Base-by-base conservation (phyloP, 2,329 filamentous ascomycete genomes). In the Clathrospora elynae region DNA sequence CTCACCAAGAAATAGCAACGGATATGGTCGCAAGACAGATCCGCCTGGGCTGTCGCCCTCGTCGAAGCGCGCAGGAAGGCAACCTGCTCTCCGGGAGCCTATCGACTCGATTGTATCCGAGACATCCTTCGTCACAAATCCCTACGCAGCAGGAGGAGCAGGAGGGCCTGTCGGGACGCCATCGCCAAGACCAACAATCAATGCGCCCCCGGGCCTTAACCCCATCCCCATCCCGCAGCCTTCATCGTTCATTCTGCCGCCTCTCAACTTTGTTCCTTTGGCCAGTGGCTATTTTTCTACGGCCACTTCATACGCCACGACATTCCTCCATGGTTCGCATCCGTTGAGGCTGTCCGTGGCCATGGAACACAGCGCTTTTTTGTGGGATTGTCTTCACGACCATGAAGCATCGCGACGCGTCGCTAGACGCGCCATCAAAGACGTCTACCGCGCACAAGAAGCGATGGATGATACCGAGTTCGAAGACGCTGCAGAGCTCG, bases 401-500 rank as follows among this genome's bases (percentile, higher is more conserved):
- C 77, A 81, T 32, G 85, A 91, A 14, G 83, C 78, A 23, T 90
- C 89, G 36, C 81, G 91, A 20, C 80, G 81, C 39, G 71, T 96
- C 10, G 92, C 93, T 8, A 86, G 88, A 60, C 80, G 85, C 24
- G 89, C 91, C 3, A 93, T 97, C 48, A 81, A 87, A 28, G 90
- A 96, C 59, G 92, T 96, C 1, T 96, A 96, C 65, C 87, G 90
- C 43, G 90, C 90, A 1, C 84, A 87, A 38, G 91, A 96, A 69
- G 89, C 88, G 13, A 92, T 97, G 83, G 89, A 95, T 46, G 91
- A 97, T 62, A 90, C 95, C 55, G 95, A 93, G 76, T 99, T 96
- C 66, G 83, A 87, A 53, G 93, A 97, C 68, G 90, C 91, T 0
- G 90, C 90, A 44, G 87, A 92, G 61, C 78, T 96, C 9, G 91